phyloP scores from a whole-genome alignment of 257 asterid species.

The Solanum chiquidenum region DNA sequence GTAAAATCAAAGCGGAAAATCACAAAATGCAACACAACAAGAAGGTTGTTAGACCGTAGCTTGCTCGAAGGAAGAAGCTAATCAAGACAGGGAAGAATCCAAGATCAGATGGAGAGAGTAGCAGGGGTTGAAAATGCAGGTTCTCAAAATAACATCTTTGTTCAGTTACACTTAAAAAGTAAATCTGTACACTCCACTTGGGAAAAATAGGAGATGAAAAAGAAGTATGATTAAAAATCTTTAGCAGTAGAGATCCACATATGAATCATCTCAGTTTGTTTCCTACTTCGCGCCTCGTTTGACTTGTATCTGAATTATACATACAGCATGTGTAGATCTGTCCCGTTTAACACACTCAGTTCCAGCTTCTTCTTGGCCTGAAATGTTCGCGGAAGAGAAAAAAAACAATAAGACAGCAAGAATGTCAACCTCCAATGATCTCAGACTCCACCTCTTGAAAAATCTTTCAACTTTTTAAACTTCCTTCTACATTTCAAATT shows the following conservation, averaged over 20 bases:
- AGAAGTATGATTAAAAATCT: neutral
- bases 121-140: neutral
- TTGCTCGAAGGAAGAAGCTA: neutral
- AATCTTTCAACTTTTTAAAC: neutral
- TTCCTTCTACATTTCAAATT: neutral
- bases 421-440: conserved; percentile 30
- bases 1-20: neutral
- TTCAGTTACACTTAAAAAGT: neutral
- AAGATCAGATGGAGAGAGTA: neutral
- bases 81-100: neutral
- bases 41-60: neutral
- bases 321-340: neutral
- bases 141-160: neutral
- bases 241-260: neutral
- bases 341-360: conserved; percentile 14
- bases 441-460: conserved; percentile 13
- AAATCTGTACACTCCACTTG: conserved; percentile 2
- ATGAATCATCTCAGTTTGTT: neutral
- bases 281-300: neutral
- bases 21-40: neutral
- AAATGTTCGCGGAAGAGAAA: conserved; percentile 39
- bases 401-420: conserved; percentile 7
- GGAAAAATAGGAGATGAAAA: neutral
- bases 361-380: conserved; percentile 95
- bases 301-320: neutral